Conservation (phyloP, 306 rosid genomes). For the Vachellia pachyceras region DNA sequence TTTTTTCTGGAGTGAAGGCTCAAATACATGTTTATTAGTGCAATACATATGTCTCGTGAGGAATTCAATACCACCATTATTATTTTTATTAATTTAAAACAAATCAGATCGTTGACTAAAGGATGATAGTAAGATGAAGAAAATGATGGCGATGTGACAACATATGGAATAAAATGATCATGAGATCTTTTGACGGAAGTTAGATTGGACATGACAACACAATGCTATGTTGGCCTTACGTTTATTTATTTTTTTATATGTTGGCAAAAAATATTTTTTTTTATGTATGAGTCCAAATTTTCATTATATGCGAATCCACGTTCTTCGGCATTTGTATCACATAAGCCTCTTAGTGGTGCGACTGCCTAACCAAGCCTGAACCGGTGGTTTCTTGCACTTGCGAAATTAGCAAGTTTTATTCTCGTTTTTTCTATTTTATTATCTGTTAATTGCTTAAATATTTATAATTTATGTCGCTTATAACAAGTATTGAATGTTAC, state of each 20-base stretch:
- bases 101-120: slow-evolving; percentile 11
- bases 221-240: slow-evolving; percentile 15
- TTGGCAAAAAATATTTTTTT: too few species aligned
- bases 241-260: neutral
- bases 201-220: slow-evolving; percentile 48
- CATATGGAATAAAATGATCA: slow-evolving; percentile 28
- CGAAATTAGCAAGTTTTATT: slow-evolving; percentile 25
- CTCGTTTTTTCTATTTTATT: neutral
- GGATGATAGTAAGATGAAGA: slow-evolving; percentile 13
- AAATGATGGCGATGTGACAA: slow-evolving; percentile 33
- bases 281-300: slow-evolving; percentile 4
- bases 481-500: too few species aligned
- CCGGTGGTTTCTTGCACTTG: slow-evolving; percentile 27
- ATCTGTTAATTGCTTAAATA: neutral
- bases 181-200: slow-evolving; percentile 39
- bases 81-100: too few species aligned
- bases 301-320: slow-evolving; percentile 45
- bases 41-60: too few species aligned
- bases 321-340: slow-evolving; percentile 38
- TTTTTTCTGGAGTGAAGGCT: too few species aligned
- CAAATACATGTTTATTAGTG: too few species aligned
- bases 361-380: slow-evolving; percentile 30
- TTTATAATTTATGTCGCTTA: neutral
- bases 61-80: too few species aligned
- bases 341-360: slow-evolving; percentile 20